Evolutionary conservation across 495 filamentous ascomycete genomes (phyloP).

Genomic region (Beverwykella pulmonaria): DNA sequence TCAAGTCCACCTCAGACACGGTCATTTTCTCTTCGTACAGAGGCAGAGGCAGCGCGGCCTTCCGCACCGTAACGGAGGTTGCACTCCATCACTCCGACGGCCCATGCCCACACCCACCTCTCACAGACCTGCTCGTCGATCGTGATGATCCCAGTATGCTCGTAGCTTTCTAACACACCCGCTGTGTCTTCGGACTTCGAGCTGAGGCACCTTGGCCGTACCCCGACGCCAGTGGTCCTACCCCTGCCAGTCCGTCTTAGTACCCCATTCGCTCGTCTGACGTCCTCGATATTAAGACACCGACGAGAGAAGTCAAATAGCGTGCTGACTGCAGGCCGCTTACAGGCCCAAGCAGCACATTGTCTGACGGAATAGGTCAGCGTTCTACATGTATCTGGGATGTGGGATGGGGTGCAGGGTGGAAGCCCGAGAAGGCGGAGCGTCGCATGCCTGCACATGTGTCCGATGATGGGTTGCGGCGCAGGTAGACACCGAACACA

Average conservation of each 20-base stretch:
- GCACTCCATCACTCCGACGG: constrained; percentile 5
- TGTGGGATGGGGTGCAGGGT: constrained; percentile 7
- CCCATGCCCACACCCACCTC: neutral
- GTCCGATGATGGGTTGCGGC: neutral
- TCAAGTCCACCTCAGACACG: neutral
- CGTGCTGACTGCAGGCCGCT: constrained; percentile 30
- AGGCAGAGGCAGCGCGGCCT: neutral
- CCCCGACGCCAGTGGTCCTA: constrained; percentile 24
- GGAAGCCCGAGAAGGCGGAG: constrained; percentile 24
- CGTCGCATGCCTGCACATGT: constrained; percentile 6
- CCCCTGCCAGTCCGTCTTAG: constrained; percentile 22
- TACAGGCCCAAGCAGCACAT: constrained; percentile 7
- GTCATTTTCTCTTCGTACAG: neutral
- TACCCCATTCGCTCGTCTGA: constrained; percentile 27
- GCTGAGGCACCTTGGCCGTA: constrained; percentile 24
- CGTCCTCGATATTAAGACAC: constrained; percentile 17
- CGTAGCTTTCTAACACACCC: neutral
- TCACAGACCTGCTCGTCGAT: neutral
- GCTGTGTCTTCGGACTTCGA: constrained; percentile 26
- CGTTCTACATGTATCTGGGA: neutral
- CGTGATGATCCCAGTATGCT: neutral
- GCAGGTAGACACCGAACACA: constrained; percentile 11
- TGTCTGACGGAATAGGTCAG: constrained; percentile 29
- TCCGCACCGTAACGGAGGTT: neutral
- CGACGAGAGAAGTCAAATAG: constrained; percentile 17